phyloP scores from a whole-genome alignment of 2,329 filamentous ascomycete species.

The Geoglossum cookeanum region DNA sequence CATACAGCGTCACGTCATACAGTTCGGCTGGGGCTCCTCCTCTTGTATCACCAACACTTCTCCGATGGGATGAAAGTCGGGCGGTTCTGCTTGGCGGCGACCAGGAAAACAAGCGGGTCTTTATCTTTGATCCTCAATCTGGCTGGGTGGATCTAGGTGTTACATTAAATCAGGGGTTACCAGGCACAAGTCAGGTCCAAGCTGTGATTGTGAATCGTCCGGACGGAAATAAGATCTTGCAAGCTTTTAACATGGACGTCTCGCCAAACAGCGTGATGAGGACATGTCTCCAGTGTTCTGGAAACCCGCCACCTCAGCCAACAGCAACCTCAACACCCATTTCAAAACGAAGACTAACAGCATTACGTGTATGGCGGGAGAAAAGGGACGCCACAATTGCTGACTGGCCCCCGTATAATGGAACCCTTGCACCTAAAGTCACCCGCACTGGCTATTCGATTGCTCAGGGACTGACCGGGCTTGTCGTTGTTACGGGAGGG shows the following conservation, averaged over 20 bases:
- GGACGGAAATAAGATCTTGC: conserved; percentile 60
- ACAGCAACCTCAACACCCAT: conserved; percentile 3
- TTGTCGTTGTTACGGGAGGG: conserved; percentile 65
- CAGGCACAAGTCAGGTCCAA: conserved; percentile 39
- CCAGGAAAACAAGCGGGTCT: conserved; percentile 45
- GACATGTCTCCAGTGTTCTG: conserved; percentile 19
- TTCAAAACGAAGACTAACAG: conserved; percentile 17
- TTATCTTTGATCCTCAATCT: conserved; percentile 43
- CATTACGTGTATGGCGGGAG: conserved; percentile 4
- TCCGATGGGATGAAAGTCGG: conserved; percentile 52
- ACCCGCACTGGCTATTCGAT: conserved; percentile 52
- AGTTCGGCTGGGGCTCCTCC: conserved; percentile 39
- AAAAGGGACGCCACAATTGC: conserved; percentile 36
- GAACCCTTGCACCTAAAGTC: conserved; percentile 44
- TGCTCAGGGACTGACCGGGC: conserved; percentile 43
- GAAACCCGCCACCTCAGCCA: neutral
- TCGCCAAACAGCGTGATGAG: conserved; percentile 59
- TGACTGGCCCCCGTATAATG: conserved; percentile 65
- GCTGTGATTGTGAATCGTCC: conserved; percentile 48
- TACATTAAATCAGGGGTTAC: conserved; percentile 38
- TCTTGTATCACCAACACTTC: conserved; percentile 47
- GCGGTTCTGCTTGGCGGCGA: conserved; percentile 60
- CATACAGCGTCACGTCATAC: conserved; percentile 42
- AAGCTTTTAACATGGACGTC: conserved; percentile 55
- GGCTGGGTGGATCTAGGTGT: conserved; percentile 52